A percentile compares a stretch with the other conserved stretches of the same genome.
Conservation (phyloP, 164 flowering plant species). For the Dillenia turbinata region DNA sequence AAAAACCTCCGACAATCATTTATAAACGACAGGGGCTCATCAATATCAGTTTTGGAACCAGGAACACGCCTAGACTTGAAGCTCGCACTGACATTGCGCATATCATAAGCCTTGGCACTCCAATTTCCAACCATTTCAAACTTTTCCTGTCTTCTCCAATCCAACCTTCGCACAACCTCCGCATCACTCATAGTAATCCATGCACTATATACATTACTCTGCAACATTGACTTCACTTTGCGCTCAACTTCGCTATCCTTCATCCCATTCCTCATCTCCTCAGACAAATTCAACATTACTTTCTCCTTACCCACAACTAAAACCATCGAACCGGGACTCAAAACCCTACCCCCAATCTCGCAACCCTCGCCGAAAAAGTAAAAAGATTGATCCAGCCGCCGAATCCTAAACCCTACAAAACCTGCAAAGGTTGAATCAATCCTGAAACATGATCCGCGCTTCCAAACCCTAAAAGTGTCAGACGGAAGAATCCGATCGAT, state of each 20-base stretch:
- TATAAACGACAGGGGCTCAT: slow-evolving; percentile 13
- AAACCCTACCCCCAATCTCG: slow-evolving; percentile 17
- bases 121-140: slow-evolving; percentile 20
- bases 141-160: slow-evolving; percentile 27
- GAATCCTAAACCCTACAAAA: slow-evolving; percentile 30
- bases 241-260: slow-evolving; percentile 17
- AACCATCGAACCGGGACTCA: slow-evolving; percentile 17
- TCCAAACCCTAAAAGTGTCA: slow-evolving; percentile 27
- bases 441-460: slow-evolving; percentile 28
- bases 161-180: slow-evolving; percentile 18
- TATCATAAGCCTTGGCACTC: slow-evolving; percentile 25
- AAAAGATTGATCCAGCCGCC: slow-evolving; percentile 19
- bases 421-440: slow-evolving; percentile 34
- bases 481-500: slow-evolving; percentile 28
- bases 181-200: slow-evolving; percentile 25
- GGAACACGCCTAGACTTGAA: slow-evolving; percentile 22
- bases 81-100: slow-evolving; percentile 23
- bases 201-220: slow-evolving; percentile 19
- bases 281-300: slow-evolving; percentile 20
- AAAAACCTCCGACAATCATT: slow-evolving; percentile 1
- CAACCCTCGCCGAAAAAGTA: slow-evolving; percentile 24
- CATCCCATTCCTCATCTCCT: slow-evolving; percentile 17
- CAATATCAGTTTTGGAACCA: slow-evolving; percentile 22
- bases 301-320: slow-evolving; percentile 20
- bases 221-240: slow-evolving; percentile 18